A percentile compares a stretch with the other conserved stretches of the same genome.
phyloP scores from a whole-genome alignment of 2,329 filamentous ascomycete genomes.

The Cladobotryum protrusum region DNA sequence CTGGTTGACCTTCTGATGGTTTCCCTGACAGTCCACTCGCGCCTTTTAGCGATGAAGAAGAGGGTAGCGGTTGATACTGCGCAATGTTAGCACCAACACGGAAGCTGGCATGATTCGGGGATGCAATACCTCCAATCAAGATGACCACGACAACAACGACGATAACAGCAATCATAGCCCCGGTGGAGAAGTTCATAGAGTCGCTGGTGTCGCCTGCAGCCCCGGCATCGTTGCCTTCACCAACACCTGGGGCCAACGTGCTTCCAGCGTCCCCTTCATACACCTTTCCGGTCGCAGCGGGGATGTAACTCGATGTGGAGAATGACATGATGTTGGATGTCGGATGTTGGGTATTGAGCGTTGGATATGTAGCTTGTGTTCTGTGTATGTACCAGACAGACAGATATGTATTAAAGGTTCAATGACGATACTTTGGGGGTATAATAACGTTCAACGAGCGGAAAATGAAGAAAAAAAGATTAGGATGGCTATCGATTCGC shows the following conservation, averaged over 20 bases:
- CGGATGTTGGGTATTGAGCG: neutral
- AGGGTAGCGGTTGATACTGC: constrained; percentile 59
- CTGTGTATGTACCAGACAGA: neutral
- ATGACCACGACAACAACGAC: constrained; percentile 62
- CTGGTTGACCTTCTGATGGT: constrained; percentile 62
- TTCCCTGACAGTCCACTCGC: constrained; percentile 73
- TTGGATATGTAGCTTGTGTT: neutral
- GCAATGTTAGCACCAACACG: constrained; percentile 11
- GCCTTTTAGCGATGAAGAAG: constrained; percentile 77
- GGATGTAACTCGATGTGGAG: constrained; percentile 33
- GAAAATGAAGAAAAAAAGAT: no score
- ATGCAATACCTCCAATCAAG: constrained; percentile 57
- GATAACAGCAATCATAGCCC: constrained; percentile 68
- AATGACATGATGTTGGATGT: constrained; percentile 31
- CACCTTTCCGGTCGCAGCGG: constrained; percentile 29
- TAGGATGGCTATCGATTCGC: no score
- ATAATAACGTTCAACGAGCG: neutral
- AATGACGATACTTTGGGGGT: neutral
- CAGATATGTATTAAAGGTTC: neutral
- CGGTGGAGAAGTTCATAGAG: constrained; percentile 58
- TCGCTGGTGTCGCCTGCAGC: constrained; percentile 56
- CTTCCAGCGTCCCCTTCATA: constrained; percentile 29
- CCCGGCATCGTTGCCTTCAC: constrained; percentile 51
- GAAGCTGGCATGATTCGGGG: no score
- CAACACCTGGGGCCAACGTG: constrained; percentile 28